Percentiles rank a stretch among this genome's conserved stretches.
Evolutionary conservation across 2,329 filamentous ascomycete genomes (phyloP).

Genomic region (Aureobasidium sp.): DNA sequence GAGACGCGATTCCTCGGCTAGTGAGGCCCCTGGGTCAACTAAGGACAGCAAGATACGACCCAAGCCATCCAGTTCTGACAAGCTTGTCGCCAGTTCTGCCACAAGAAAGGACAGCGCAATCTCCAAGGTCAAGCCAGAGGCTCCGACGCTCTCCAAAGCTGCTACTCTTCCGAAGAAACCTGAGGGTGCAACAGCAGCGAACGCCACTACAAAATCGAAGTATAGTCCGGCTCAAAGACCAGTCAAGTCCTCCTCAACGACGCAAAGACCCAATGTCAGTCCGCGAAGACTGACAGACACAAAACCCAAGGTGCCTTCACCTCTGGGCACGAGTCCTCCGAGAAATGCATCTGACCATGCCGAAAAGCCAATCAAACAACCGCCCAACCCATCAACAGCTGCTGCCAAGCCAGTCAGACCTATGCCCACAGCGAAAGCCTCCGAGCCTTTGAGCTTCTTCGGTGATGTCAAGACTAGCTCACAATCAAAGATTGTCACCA

Average conservation of each 20-base stretch:
- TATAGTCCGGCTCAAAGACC: conserved; percentile 21
- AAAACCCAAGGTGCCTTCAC: conserved; percentile 56
- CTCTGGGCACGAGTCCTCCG: conserved; percentile 54
- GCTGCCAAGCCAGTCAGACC: conserved; percentile 1
- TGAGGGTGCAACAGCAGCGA: background rate
- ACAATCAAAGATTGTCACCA: background rate
- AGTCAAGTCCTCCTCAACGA: conserved; percentile 22
- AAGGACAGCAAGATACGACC: conserved; percentile 19
- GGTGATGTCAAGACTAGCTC: conserved; percentile 4
- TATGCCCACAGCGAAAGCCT: background rate
- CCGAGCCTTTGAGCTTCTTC: conserved; percentile 8
- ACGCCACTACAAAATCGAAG: conserved; percentile 14
- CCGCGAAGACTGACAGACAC: conserved; percentile 32
- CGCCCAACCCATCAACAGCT: background rate
- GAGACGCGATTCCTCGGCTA: conserved; percentile 21
- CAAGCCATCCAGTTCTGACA: conserved; percentile 17
- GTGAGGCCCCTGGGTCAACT: conserved; percentile 21
- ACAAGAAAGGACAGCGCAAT: conserved; percentile 5
- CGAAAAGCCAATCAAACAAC: conserved; percentile 26
- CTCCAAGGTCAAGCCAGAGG: background rate
- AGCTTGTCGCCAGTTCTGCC: background rate
- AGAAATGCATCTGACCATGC: conserved; percentile 53
- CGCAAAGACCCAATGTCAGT: conserved; percentile 16
- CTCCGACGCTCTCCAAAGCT: background rate
- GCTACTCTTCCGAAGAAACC: conserved; percentile 10